A percentile compares a stretch with the other conserved stretches of the same genome.
Evolutionary conservation across 2,329 filamentous ascomycete genomes (phyloP).

Genomic region (Botrytis aclada): DNA sequence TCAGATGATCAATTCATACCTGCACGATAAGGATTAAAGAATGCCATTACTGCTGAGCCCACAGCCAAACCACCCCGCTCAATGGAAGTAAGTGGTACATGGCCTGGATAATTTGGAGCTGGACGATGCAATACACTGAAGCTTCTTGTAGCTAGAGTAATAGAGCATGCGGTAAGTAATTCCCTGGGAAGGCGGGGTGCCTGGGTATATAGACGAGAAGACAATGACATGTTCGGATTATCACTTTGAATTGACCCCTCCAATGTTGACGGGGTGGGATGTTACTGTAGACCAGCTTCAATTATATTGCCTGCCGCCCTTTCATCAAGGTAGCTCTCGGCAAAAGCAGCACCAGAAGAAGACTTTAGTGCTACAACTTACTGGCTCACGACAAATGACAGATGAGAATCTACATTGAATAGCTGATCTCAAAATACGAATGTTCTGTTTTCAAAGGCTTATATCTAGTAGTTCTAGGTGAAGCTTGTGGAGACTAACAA

Average conservation of each 20-base stretch:
- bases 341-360: conserved; percentile 15
- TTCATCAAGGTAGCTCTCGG: background rate
- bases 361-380: background rate
- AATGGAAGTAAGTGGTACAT: conserved; percentile 78
- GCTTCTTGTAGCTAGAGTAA: conserved; percentile 37
- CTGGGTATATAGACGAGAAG: conserved; percentile 25
- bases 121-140: conserved; percentile 88
- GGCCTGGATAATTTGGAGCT: conserved; percentile 50
- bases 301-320: background rate
- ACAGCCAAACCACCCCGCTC: conserved; percentile 72
- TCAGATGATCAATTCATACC: conserved; percentile 48
- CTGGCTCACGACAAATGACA: background rate
- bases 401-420: background rate
- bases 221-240: conserved; percentile 28
- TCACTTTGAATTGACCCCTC: background rate
- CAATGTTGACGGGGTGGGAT: background rate
- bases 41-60: conserved; percentile 60
- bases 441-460: background rate
- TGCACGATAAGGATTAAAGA: conserved; percentile 75
- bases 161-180: conserved; percentile 29
- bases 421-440: background rate
- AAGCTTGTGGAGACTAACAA: background rate
- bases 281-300: background rate
- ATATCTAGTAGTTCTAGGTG: conserved; percentile 11
- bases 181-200: conserved; percentile 29